phyloP scores from a whole-genome alignment of 805 yeast genomes.

The Ogataea paraovalis region DNA sequence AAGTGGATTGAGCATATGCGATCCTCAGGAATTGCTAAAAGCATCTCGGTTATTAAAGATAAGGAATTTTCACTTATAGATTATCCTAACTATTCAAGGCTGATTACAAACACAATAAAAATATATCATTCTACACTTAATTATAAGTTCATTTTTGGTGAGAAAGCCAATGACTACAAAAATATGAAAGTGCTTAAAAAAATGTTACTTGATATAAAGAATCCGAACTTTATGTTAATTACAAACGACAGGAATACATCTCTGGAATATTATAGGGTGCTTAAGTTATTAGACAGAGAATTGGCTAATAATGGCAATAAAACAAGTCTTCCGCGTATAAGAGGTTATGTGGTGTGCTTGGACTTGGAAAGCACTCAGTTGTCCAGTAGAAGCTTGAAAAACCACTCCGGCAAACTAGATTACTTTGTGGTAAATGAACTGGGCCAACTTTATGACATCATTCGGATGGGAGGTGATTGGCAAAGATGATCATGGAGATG shows the following conservation, averaged over 20 bases:
- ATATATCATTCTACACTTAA: conserved; percentile 6
- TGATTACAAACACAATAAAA: not conserved
- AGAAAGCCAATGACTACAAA: conserved; percentile 16
- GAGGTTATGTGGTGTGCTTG: not conserved
- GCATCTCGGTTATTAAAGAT: conserved; percentile 20
- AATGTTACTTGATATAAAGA: conserved; percentile 5
- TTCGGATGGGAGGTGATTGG: not conserved
- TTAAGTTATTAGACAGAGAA: conserved; percentile 14
- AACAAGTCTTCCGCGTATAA: not conserved
- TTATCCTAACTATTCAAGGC: not conserved
- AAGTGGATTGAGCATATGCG: not conserved
- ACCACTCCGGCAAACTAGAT: not conserved
- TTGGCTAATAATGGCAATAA: not conserved
- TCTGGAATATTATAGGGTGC: conserved; percentile 22
- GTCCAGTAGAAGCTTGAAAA: not conserved
- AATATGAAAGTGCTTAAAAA: conserved; percentile 15
- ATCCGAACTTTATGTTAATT: conserved; percentile 17
- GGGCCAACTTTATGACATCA: not conserved
- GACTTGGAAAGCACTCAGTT: not conserved
- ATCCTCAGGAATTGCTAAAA: conserved; percentile 12
- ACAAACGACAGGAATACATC: conserved; percentile 24
- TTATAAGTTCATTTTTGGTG: conserved; percentile 18
- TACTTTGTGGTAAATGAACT: not conserved
- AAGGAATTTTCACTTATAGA: conserved; percentile 17
- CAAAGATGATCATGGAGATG: too few relatives aligned